Conservation (phyloP, 1,284 basidiomycete species). For the Irpex lacteus region DNA sequence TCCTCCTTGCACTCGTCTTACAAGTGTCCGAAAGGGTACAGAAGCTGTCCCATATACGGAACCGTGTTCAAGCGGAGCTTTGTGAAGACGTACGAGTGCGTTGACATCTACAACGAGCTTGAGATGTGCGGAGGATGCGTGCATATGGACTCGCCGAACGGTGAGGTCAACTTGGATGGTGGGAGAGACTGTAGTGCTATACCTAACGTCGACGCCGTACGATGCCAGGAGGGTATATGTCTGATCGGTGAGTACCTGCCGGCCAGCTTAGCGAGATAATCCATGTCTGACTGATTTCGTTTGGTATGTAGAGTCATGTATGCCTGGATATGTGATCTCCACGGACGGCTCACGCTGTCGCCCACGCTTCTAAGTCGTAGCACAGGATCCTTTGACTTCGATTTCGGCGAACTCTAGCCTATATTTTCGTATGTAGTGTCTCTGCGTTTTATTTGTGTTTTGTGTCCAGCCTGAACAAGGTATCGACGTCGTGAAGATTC, state of each 20-base stretch:
- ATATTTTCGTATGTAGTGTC: too few species aligned
- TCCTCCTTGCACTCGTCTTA: background rate
- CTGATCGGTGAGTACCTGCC: slow-evolving; percentile 20
- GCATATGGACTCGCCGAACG: slow-evolving; percentile 20
- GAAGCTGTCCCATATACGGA: slow-evolving; percentile 21
- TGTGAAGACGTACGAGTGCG: slow-evolving; percentile 20
- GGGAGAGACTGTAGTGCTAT: slow-evolving; percentile 26
- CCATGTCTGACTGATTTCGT: background rate
- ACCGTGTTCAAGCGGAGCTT: slow-evolving; percentile 10
- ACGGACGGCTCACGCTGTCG: slow-evolving; percentile 15
- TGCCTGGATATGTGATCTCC: slow-evolving; percentile 13
- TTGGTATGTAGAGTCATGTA: slow-evolving; percentile 13
- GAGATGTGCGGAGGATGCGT: slow-evolving; percentile 27
- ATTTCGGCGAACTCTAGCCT: too few species aligned
- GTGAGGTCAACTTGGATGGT: slow-evolving; percentile 14
- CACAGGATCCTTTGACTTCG: too few species aligned
- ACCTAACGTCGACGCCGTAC: slow-evolving; percentile 22
- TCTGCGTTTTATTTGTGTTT: too few species aligned
- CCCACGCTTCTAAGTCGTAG: background rate
- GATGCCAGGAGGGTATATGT: slow-evolving; percentile 18
- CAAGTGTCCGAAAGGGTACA: slow-evolving; percentile 15
- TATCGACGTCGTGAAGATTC: too few species aligned
- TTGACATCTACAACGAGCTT: slow-evolving; percentile 22
- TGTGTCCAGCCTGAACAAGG: too few species aligned
- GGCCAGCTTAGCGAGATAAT: background rate